Conservation (phyloP, 2,329 filamentous ascomycete species). For the Aspergillus viridinutans region DNA sequence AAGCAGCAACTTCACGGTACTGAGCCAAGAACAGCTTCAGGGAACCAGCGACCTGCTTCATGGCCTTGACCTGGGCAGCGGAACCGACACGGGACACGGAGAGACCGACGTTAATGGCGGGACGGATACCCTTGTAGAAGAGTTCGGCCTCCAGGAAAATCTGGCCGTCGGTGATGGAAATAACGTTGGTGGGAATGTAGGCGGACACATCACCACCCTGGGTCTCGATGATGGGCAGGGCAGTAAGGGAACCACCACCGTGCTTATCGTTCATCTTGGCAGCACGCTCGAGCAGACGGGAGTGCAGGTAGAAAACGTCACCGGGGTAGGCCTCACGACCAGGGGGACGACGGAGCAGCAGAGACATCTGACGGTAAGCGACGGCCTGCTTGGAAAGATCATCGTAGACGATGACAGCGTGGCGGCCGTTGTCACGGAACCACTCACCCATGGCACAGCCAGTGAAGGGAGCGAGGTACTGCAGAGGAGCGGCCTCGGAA, state of each 20-base stretch:
- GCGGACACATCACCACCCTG: conserved; percentile 99
- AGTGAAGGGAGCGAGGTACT: conserved; percentile 93
- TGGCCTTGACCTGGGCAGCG: conserved; percentile 98
- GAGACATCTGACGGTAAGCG: conserved; percentile 97
- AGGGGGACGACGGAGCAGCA: conserved; percentile 93
- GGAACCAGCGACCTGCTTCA: conserved; percentile 99
- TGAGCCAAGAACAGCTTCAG: conserved; percentile 99
- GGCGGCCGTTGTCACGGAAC: conserved; percentile 81
- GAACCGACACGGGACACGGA: conserved; percentile 99
- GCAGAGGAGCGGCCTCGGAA: conserved; percentile 90
- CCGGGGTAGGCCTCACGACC: conserved; percentile 99
- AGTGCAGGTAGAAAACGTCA: conserved; percentile 99
- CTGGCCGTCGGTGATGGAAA: conserved; percentile 99
- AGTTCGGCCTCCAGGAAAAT: conserved; percentile 99
- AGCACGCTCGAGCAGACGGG: conserved; percentile 96
- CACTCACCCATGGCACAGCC: conserved; percentile 63
- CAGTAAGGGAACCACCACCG: conserved; percentile 93
- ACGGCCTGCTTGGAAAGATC: conserved; percentile 98
- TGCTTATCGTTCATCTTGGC: conserved; percentile 98
- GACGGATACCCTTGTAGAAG: conserved; percentile 99
- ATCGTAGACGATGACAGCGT: conserved; percentile 87
- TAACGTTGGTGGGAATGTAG: conserved; percentile 99
- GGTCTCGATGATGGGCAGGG: conserved; percentile 96
- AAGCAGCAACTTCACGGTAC: conserved; percentile 99
- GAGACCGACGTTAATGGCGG: conserved; percentile 99